A percentile compares a stretch with the other conserved stretches of the same genome.
Evolutionary conservation across 345 rosid genomes (phyloP).

Genomic region (Ceriops decandra): DNA sequence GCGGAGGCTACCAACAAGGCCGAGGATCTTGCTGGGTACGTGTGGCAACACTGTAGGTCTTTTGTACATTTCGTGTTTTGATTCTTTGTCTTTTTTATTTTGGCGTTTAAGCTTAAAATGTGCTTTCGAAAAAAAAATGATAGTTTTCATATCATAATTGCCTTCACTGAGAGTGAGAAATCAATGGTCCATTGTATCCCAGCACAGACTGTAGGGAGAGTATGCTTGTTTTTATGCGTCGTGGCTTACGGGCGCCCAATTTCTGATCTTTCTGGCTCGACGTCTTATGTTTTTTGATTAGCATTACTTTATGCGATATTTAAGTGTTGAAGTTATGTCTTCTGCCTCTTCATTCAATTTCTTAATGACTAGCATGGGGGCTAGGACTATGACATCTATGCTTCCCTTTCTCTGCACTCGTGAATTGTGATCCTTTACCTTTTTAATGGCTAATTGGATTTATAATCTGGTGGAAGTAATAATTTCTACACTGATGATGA

Average conservation of each 20-base stretch:
- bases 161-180: too few species aligned
- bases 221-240: too few species aligned
- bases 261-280: background rate
- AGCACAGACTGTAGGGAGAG: too few species aligned
- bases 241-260: too few species aligned
- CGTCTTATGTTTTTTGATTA: too few species aligned
- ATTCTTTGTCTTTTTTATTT: background rate
- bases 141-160: too few species aligned
- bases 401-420: background rate
- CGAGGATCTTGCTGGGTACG: slow-evolving; percentile 84
- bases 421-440: background rate
- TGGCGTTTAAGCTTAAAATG: background rate
- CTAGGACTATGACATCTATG: background rate
- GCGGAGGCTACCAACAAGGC: slow-evolving; percentile 83
- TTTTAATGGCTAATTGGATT: background rate
- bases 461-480: background rate
- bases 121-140: too few species aligned
- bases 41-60: slow-evolving; percentile 76
- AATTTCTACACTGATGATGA: background rate
- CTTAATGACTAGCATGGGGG: background rate
- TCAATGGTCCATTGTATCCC: too few species aligned
- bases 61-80: background rate
- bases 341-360: background rate
- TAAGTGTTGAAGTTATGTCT: background rate
- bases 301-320: background rate